Base-by-base conservation (phyloP, 1,284 basidiomycete genomes). In the Xerocomus nothofagi region DNA sequence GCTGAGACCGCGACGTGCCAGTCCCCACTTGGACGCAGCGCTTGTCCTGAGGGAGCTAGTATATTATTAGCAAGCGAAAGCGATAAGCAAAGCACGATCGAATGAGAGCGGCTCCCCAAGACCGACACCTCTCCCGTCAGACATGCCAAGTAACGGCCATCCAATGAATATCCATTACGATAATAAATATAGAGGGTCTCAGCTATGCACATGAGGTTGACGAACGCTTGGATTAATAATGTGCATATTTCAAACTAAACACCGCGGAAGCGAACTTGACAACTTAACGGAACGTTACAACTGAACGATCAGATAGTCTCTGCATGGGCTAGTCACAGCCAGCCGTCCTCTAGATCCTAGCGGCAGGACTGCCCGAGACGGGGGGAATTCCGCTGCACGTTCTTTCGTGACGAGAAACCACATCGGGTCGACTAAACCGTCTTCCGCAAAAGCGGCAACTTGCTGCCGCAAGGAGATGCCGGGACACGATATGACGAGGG, bases 401-500 rank as follows among this genome's bases (percentile, higher is more conserved):
- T 20, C 44, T 62, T 18, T 64, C 62, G 46, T 64, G 62, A 2
- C 65, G 61, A 14, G 44, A 37, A 0, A 67, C 65, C 12, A 64
- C 65, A 11, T 64, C 62, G 0, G 65, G 65, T 2, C 62, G 56
- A 37, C 65, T 55, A 36, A 64, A 64, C 14, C 38, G 57, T 39
- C 42, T 67, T 8, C 44, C 38, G 33, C 62, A 64, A 38, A 44
- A 51, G 33, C 59, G 62, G n/a, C 62, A 64, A 7, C 3, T 46
- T 17, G 65, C 62, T 3, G 54, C 50, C 4, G 59, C 65, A 3
- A 57, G 56, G 0, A 64, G 61, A 33, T 64, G 62, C 34, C 65
- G 44, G 5, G 63, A 66, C 11, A 64, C 62, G 3, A 64, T 64
- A 31, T 64, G 62, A 1, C 62, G 63, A 1, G 63, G 56, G 10